phyloP scores from a whole-genome alignment of 495 filamentous ascomycete species.

The Penicillium subrubescens region DNA sequence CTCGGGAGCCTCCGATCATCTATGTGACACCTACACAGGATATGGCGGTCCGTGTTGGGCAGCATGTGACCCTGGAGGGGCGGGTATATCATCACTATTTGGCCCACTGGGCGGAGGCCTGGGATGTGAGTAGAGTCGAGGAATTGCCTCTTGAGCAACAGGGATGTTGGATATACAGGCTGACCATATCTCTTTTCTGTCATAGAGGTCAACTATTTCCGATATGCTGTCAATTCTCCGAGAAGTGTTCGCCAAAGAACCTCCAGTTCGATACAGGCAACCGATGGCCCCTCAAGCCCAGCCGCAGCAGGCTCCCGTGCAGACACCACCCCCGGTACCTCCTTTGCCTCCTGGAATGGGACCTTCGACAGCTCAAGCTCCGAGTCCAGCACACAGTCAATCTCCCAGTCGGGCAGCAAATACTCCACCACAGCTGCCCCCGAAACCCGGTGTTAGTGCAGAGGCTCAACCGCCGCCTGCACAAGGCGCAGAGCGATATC shows the following conservation, averaged over 20 bases:
- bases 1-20: constrained; percentile 76
- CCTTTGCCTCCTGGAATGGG: constrained; percentile 68
- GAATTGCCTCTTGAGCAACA: background rate
- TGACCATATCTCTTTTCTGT: constrained; percentile 5
- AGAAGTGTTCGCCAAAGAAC: constrained; percentile 91
- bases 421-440: constrained; percentile 44
- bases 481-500: constrained; percentile 29
- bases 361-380: constrained; percentile 21
- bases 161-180: background rate
- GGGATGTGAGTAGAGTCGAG: constrained; percentile 72
- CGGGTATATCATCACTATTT: constrained; percentile 95
- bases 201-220: constrained; percentile 74
- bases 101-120: constrained; percentile 82
- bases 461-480: constrained; percentile 22
- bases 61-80: constrained; percentile 94
- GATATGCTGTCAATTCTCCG: constrained; percentile 82
- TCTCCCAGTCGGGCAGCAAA: constrained; percentile 15
- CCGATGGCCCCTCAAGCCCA: constrained; percentile 41
- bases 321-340: constrained; percentile 62
- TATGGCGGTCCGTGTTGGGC: constrained; percentile 88
- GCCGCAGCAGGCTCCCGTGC: constrained; percentile 37
- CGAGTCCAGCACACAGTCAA: constrained; percentile 21
- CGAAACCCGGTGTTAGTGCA: constrained; percentile 27
- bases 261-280: constrained; percentile 78
- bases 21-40: constrained; percentile 87